Base-by-base conservation (phyloP, 371 early-diverging fungal species). In the Basidiobolus meristosporus region DNA sequence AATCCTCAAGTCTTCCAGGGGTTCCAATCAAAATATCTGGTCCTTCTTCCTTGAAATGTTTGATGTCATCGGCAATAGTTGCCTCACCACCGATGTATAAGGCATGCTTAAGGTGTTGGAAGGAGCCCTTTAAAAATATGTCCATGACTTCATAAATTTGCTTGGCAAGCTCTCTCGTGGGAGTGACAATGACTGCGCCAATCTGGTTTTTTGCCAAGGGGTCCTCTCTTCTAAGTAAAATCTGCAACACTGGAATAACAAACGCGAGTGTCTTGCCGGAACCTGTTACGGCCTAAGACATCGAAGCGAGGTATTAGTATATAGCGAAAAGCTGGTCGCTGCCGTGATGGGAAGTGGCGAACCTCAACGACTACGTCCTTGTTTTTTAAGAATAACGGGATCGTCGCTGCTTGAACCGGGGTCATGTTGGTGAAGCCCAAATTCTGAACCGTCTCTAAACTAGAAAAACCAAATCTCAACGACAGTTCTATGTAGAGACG, bases 221-320 rank as follows among this genome's bases (percentile, higher is more conserved):
- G 2, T 53, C 59, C 38, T 62, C 69, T 41, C 73, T 55, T 21
- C 72, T 59, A 34, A 72, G 46, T 6, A 93, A 59, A 50, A 85
- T 76, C 50, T 95, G 89, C 5, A 98, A 59, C 20, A 96, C 73
- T 7, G 99, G 99, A n/a, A 98, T 70, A 4, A 93, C 63, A 65
- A 96, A 99, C 0, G 97, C 75, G 12, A 98, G 61, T 0, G 99
- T 98, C 52, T 99, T 99, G 34, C 99, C 99, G 2, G 91, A 90
- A n/a, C 99, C 99, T 3, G 99, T 99, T 6, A 89, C 92, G 11
- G 99, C 99, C 68, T 64, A 70, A 47, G 31, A 60, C 52, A 18
- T 53, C 50, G 48, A 3, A 44, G 14, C 35, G 56, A 50, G 41
- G 45, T 53, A 4, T 55, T 48, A 50, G 51, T 54, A 40, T 56